A percentile compares a stretch with the other conserved stretches of the same genome.
These are phyloP conservation scores for Rosa persica DNA, from an alignment of 306 rosid genomes.

Conservation along the genomic window DNA sequence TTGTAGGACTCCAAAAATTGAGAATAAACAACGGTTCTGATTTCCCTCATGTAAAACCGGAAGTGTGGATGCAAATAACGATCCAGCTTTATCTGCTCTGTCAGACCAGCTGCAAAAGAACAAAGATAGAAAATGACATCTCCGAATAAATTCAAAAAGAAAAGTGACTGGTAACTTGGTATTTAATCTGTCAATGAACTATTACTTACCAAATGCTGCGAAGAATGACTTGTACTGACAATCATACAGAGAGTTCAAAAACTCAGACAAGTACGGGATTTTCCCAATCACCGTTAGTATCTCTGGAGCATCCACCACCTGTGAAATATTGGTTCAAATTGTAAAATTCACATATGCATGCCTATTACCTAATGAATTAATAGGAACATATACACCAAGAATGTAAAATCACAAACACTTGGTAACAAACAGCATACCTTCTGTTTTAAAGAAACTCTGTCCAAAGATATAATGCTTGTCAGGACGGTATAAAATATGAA, in stretches of 20 bases:
- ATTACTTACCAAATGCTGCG: slow-evolving; percentile 80
- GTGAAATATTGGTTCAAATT: slow-evolving; percentile 22
- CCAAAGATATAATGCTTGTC: slow-evolving; percentile 92
- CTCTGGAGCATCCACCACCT: slow-evolving; percentile 99
- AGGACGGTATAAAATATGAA: slow-evolving; percentile 92
- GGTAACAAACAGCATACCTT: slow-evolving; percentile 48
- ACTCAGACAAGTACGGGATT: slow-evolving; percentile 76
- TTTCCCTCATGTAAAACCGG: slow-evolving; percentile 95
- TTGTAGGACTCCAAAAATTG: slow-evolving; percentile 96
- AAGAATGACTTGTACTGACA: slow-evolving; percentile 90
- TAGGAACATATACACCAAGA: slow-evolving; percentile 9
- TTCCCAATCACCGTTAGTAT: slow-evolving; percentile 92
- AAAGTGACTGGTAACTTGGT: background rate
- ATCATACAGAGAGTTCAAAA: slow-evolving; percentile 77
- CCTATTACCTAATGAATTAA: background rate
- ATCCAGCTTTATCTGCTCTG: slow-evolving; percentile 88
- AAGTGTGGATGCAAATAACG: slow-evolving; percentile 91
- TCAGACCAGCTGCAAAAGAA: slow-evolving; percentile 69
- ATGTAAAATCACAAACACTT: background rate
- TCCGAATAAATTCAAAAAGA: background rate
- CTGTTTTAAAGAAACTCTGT: slow-evolving; percentile 90
- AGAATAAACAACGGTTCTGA: slow-evolving; percentile 82
- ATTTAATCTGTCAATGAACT: background rate
- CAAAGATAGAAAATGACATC: background rate
- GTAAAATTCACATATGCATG: background rate